These are phyloP conservation scores for Jasminum sambac DNA, from an alignment of 257 asterid genomes.

Conservation along the genomic window DNA sequence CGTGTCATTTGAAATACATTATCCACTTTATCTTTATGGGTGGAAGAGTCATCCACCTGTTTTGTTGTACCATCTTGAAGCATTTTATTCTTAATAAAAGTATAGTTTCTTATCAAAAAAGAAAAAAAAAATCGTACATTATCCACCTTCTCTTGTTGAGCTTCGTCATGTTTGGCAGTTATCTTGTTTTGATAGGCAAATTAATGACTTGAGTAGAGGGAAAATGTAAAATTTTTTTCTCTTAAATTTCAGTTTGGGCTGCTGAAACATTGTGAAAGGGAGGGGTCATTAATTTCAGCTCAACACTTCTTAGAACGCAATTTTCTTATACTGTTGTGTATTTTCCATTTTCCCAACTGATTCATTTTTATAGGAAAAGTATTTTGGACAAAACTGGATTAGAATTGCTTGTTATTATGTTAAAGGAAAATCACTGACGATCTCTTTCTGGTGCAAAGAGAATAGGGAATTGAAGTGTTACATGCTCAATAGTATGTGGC, in stretches of 20 bases:
- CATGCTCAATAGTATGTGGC: neutral
- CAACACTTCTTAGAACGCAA: neutral
- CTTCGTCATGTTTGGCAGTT: neutral
- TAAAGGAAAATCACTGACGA: neutral
- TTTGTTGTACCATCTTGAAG: too few relatives aligned
- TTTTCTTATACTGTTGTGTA: neutral
- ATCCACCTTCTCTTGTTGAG: neutral
- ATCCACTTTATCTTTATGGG: too few relatives aligned
- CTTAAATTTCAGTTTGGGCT: neutral
- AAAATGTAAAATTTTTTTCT: neutral
- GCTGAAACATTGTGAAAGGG: neutral
- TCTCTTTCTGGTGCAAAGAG: neutral
- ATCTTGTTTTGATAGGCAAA: neutral
- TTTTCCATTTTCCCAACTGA: neutral
- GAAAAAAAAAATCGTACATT: too few relatives aligned
- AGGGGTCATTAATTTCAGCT: neutral
- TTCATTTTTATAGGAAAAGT: neutral
- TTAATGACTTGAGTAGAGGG: neutral
- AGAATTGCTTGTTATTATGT: neutral
- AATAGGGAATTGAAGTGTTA: neutral
- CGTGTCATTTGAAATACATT: slow-evolving; percentile 8
- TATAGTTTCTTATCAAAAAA: too few relatives aligned
- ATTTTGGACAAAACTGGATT: neutral
- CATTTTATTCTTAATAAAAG: too few relatives aligned
- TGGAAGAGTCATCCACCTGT: too few relatives aligned